Conservation (phyloP, 2,329 filamentous ascomycete species). For the Bipolaris cookei region DNA sequence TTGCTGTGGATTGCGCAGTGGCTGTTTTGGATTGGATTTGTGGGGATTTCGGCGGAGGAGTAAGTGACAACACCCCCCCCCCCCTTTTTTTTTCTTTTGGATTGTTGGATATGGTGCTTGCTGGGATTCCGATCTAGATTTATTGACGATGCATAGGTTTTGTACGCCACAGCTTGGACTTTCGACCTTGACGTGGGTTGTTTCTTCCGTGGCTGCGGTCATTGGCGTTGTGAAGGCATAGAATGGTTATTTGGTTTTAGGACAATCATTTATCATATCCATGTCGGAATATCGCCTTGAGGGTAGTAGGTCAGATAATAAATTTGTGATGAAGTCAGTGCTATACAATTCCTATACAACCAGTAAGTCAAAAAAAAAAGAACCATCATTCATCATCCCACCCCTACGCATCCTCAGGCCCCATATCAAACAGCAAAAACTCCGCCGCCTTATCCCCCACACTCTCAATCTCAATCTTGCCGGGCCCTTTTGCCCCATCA, state of each 20-base stretch:
- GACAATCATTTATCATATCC: background rate
- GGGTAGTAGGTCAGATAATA: background rate
- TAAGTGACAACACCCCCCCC: slow-evolving; percentile 33
- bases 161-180: slow-evolving; percentile 35
- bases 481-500: slow-evolving; percentile 55
- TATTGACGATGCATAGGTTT: slow-evolving; percentile 28
- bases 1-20: slow-evolving; percentile 38
- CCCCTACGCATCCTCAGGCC: slow-evolving; percentile 31
- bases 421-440: slow-evolving; percentile 60
- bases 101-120: background rate
- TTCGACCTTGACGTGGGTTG: slow-evolving; percentile 33
- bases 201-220: slow-evolving; percentile 1
- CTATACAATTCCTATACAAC: background rate
- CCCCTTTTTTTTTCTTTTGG: background rate
- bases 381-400: no score
- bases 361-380: background rate
- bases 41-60: slow-evolving; percentile 30
- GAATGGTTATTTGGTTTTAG: background rate
- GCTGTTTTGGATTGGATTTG: slow-evolving; percentile 41
- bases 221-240: background rate
- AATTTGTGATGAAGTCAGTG: background rate
- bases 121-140: slow-evolving; percentile 10
- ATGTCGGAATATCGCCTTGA: background rate
- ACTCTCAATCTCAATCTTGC: slow-evolving; percentile 55
- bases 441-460: slow-evolving; percentile 55